Conservation (phyloP, 306 rosid species). For the Arachis hypogaea region DNA sequence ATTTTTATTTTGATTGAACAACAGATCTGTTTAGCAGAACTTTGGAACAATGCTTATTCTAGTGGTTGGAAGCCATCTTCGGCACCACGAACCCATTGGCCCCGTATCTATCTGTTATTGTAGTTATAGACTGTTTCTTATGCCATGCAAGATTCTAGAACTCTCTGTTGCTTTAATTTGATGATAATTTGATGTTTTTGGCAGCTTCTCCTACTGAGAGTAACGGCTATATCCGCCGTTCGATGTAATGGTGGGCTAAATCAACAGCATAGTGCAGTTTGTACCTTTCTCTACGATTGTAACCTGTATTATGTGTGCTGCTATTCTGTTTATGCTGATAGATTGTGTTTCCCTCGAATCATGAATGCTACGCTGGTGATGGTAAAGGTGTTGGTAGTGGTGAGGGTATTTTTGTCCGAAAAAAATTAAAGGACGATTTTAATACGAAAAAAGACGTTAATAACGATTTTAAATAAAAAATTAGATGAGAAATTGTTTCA, state of each 20-base stretch:
- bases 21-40: constrained; percentile 75
- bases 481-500: too few relatives aligned
- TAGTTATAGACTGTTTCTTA: constrained; percentile 34
- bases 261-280: constrained; percentile 91
- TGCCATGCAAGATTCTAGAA: not conserved
- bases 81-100: constrained; percentile 88
- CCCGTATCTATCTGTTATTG: constrained; percentile 58
- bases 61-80: constrained; percentile 94
- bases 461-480: too few relatives aligned
- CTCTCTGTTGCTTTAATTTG: constrained; percentile 25
- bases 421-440: too few relatives aligned
- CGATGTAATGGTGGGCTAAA: constrained; percentile 96
- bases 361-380: constrained; percentile 88
- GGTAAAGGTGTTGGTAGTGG: too few relatives aligned
- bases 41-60: constrained; percentile 80
- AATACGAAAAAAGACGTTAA: too few relatives aligned
- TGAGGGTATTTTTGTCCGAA: too few relatives aligned
- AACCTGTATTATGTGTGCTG: constrained; percentile 31
- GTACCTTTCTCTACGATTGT: constrained; percentile 45
- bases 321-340: constrained; percentile 24
- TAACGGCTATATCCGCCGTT: constrained; percentile 85
- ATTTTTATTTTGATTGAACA: constrained; percentile 13
- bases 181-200: constrained; percentile 38
- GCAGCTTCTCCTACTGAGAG: constrained; percentile 85
- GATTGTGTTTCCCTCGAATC: constrained; percentile 61